Evolutionary conservation across 2,329 filamentous ascomycete genomes (phyloP).

Genomic region (Aspergillus sp.): DNA sequence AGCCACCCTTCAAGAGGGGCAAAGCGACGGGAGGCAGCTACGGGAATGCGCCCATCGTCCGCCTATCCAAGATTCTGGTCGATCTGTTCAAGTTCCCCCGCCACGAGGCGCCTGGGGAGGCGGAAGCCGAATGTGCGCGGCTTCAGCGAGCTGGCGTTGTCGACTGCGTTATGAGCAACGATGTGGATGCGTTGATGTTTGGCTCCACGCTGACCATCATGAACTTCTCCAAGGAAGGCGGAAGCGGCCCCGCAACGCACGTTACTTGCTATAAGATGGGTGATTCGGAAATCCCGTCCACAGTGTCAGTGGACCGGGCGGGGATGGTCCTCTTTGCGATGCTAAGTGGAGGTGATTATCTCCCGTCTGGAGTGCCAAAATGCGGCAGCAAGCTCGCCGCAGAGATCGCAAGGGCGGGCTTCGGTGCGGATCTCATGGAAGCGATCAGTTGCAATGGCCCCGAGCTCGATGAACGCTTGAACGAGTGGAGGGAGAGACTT

Average conservation of each 20-base stretch:
- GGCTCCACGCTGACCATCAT: constrained; percentile 76
- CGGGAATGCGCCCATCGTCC: constrained; percentile 64
- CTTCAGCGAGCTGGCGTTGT: constrained; percentile 79
- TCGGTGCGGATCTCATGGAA: constrained; percentile 68
- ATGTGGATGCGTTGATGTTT: constrained; percentile 98
- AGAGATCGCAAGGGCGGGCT: constrained; percentile 85
- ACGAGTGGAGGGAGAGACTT: constrained; percentile 70
- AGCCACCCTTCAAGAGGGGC: constrained; percentile 84
- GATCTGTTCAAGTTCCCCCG: constrained; percentile 79
- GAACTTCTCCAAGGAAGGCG: constrained; percentile 76
- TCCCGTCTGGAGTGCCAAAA: constrained; percentile 80
- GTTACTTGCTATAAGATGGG: constrained; percentile 72
- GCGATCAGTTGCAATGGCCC: constrained; percentile 54
- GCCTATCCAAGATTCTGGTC: constrained; percentile 79
- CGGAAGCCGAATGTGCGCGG: constrained; percentile 91
- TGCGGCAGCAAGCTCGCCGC: constrained; percentile 87
- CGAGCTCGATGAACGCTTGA: constrained; percentile 42
- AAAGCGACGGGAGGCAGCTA: constrained; percentile 58
- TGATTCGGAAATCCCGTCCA: constrained; percentile 19
- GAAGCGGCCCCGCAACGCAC: constrained; percentile 73
- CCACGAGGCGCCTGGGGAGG: constrained; percentile 89
- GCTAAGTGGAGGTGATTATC: constrained; percentile 94
- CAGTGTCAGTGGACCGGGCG: constrained; percentile 64
- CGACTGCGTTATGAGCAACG: constrained; percentile 91
- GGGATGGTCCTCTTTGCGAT: constrained; percentile 93